Base-by-base conservation (phyloP, 1,284 basidiomycete genomes). In the Cutaneotrichosporon dermatis region DNA sequence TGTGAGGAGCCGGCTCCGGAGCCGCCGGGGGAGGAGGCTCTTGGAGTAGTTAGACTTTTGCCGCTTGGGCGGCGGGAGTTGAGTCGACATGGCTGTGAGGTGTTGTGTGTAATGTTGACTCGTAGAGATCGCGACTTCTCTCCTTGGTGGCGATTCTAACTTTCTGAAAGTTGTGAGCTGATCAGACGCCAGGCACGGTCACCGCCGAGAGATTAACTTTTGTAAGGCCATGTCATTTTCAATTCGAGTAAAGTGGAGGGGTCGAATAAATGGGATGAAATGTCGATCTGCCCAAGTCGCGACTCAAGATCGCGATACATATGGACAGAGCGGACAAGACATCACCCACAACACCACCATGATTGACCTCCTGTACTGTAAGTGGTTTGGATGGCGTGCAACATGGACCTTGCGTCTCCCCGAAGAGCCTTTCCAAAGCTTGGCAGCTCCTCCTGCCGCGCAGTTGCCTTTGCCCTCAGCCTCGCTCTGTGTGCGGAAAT, bases 51-150 rank as follows among this genome's bases (percentile, higher is more conserved):
- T 87, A 25, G 88, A 82, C 74, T 91, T 91, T 72, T 87, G 83
- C 64, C 90, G 82, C 79, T 92, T 92, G 34, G 89, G 89, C 36
- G 90, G 90, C 42, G 90, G 90, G 15, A 92, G 81, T 13, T 87
- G 81, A 4, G 89, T 86, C 8, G 90, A 86, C 90, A 92, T 92
- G 39, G 53, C 68, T 33, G 44, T 15, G 53, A n/a, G 25, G 25
- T 25, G 25, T 25, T 25, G 25, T 25, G 25, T 25, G 16, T 45
- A 37, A 15, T 58, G 39, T 9, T 52, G 16, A n/a, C 25, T 13
- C 8, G 15, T 13, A 44, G 36, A 16, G 16, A n/a, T 36, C 12
- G 13, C 11, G n/a, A 15, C 33, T 12, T 36, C 35, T 15, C 25
- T 15, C 15, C 12, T 42, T 54, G 53, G 53, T 54, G 53, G 53